Evolutionary conservation across 768 basidiomycete species (phyloP), one percentile per base, ranked within the genome.

Genomic region (Trametes cinnabarina): DNA sequence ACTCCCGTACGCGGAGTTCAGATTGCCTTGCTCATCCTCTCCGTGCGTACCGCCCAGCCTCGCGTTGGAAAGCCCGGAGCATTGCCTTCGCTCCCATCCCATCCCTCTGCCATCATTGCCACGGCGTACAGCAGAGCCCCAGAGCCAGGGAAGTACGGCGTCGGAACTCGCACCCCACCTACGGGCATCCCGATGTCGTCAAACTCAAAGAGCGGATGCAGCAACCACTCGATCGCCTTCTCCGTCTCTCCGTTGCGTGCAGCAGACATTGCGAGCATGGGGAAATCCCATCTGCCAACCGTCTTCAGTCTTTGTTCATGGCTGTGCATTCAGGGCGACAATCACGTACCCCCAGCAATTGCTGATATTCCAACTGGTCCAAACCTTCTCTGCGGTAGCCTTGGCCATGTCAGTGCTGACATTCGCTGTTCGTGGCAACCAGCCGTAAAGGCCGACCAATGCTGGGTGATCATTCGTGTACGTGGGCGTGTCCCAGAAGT

Each of bases 101-200:
- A 85, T 0, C 84, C 84, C 26, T 61, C 71, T 15, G 81, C 78
- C 83, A 85, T 83, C 77, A 83, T 80, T 11, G 81, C 82, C 6
- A 82, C 63, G 0, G 81, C 77, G 41, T 76, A 76, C 26, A 84
- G 68, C n/a, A 84, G 67, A 3, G 74, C 73, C 0, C 83, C 82
- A 5, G 81, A 74, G 5, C 81, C 81, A 9, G 82, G 83, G 65
- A 84, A 84, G 68, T 84, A 84, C 4, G 83, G 83, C 25, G 81
- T 81, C 19, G 82, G 79, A 4, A 82, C 81, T 44, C 75, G 74
- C 28, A 78, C 75, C 4, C 82, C 82, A 7, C 83, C 82, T 17
- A 79, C 68, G 1, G 84, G 84, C 82, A 83, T 83, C 4, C 83
- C 84, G 14, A 79, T 76, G 51, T 84, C 83, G 65, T 84, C 84